A percentile compares a stretch with the other conserved stretches of the same genome.
Conservation (phyloP, 495 filamentous ascomycete species). For the Bombardia bombarda region DNA sequence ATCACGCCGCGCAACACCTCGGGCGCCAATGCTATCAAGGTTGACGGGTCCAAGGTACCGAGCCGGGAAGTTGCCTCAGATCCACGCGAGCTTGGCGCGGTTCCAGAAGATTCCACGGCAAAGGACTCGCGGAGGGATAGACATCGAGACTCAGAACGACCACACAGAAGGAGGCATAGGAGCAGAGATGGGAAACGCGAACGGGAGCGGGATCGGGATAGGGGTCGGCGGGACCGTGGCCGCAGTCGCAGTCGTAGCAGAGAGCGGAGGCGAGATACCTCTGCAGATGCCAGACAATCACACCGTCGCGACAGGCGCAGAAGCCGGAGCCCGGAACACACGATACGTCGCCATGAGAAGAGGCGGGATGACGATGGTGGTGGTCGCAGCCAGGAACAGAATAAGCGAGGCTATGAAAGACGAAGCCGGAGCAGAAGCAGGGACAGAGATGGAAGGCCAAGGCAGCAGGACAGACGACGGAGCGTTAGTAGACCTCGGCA, state of each 20-base stretch:
- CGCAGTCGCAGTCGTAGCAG: slow-evolving; percentile 22
- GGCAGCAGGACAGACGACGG: slow-evolving; percentile 8
- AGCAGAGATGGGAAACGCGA: slow-evolving; percentile 18
- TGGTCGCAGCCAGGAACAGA: slow-evolving; percentile 8
- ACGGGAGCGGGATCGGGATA: slow-evolving; percentile 17
- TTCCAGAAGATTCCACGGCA: slow-evolving; percentile 5
- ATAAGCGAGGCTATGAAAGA: slow-evolving; percentile 5
- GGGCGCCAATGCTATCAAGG: slow-evolving; percentile 42
- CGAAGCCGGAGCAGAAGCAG: slow-evolving; percentile 26
- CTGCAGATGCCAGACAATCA: slow-evolving; percentile 3
- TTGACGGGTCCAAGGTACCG: slow-evolving; percentile 19
- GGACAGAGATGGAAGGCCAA: slow-evolving; percentile 11
- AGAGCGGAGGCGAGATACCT: slow-evolving; percentile 18
- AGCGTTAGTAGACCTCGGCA: slow-evolving; percentile 9
- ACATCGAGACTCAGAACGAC: slow-evolving; percentile 24
- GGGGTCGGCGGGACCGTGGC: too few species aligned
- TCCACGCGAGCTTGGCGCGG: too few species aligned
- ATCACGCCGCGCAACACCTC: slow-evolving; percentile 43
- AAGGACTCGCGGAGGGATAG: slow-evolving; percentile 16
- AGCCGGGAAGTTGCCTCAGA: slow-evolving; percentile 6
- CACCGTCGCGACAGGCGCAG: slow-evolving; percentile 13
- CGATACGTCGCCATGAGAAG: slow-evolving; percentile 5
- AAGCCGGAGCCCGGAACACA: slow-evolving; percentile 21
- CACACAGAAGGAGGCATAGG: slow-evolving; percentile 29
- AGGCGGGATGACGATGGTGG: slow-evolving; percentile 5